A percentile compares a stretch with the other conserved stretches of the same genome.
Evolutionary conservation across 148 eudicot species (phyloP).

Genomic region (Fagopyrum esculentum): DNA sequence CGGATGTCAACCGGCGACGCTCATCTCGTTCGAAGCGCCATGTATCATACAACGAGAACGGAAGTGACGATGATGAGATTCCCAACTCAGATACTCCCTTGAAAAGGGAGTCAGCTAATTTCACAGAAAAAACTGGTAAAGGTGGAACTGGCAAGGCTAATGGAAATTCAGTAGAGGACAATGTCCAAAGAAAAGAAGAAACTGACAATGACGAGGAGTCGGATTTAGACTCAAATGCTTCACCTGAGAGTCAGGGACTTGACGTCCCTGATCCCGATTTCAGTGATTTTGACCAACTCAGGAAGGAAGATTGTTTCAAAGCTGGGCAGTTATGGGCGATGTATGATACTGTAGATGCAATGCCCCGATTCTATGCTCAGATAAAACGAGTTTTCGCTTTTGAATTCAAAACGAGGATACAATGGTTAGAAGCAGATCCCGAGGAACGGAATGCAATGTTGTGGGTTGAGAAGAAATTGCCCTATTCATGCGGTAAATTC

Average conservation of each 20-base stretch:
- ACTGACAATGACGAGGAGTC: constrained; percentile 12
- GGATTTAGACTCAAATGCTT: constrained; percentile 17
- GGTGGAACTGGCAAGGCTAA: constrained; percentile 16
- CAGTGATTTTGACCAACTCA: constrained; percentile 51
- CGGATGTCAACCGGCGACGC: constrained; percentile 23
- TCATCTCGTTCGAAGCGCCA: constrained; percentile 33
- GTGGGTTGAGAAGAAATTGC: constrained; percentile 53
- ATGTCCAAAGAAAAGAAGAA: constrained; percentile 3
- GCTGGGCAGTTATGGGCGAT: constrained; percentile 74
- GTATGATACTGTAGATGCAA: constrained; percentile 61
- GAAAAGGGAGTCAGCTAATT: neutral
- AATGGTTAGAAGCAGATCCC: constrained; percentile 71
- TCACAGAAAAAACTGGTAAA: constrained; percentile 10
- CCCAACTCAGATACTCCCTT: neutral
- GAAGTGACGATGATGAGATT: constrained; percentile 21
- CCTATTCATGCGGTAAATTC: constrained; percentile 69
- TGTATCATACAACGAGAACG: constrained; percentile 38
- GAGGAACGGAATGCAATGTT: constrained; percentile 27
- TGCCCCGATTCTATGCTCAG: constrained; percentile 88
- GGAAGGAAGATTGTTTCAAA: constrained; percentile 41
- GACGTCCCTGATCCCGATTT: constrained; percentile 69
- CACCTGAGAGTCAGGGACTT: constrained; percentile 25
- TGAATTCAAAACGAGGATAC: constrained; percentile 49
- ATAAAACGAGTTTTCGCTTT: constrained; percentile 36
- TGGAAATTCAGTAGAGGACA: constrained; percentile 17